Percentiles rank a stretch among this genome's conserved stretches.
Conservation (phyloP, 2,329 filamentous ascomycete species). For the Diaporthe vexans region DNA sequence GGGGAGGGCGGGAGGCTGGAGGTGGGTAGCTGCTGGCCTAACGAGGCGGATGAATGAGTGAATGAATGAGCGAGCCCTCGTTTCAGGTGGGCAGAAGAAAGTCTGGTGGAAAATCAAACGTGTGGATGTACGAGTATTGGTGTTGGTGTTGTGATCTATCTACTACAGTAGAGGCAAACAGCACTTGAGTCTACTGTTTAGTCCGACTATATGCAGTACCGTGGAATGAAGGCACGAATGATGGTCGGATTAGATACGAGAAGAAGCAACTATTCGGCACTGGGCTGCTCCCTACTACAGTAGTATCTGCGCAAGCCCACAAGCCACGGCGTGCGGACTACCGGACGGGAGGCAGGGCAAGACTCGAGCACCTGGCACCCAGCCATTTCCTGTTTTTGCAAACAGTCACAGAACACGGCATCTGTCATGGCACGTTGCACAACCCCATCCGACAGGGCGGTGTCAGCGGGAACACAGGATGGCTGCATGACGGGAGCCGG, state of each 20-base stretch:
- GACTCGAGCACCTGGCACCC: too few relatives aligned
- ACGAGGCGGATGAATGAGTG: constrained; percentile 41
- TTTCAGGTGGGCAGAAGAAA: not conserved
- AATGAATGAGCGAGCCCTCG: too few relatives aligned
- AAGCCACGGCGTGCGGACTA: constrained; percentile 6
- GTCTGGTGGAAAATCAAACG: not conserved
- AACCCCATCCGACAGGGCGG: not conserved
- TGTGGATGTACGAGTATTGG: not conserved
- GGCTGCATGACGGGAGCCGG: not conserved
- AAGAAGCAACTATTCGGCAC: not conserved
- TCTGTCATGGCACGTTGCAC: constrained; percentile 21
- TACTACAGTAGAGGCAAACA: not conserved
- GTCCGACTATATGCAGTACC: too few relatives aligned
- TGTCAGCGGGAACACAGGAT: not conserved
- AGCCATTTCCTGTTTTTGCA: not conserved
- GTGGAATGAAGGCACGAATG: not conserved
- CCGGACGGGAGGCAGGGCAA: too few relatives aligned
- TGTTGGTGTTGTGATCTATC: constrained; percentile 22
- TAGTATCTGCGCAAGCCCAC: not conserved
- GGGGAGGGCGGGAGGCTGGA: constrained; percentile 46
- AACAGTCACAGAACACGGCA: not conserved
- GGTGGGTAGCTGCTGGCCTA: constrained; percentile 53
- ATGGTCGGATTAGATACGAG: not conserved
- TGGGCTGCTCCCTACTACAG: too few relatives aligned
- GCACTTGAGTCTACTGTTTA: too few relatives aligned